A percentile compares a stretch with the other conserved stretches of the same genome.
Conservation (phyloP, 208 protist genomes). For the Wallacemonas rigidus region DNA sequence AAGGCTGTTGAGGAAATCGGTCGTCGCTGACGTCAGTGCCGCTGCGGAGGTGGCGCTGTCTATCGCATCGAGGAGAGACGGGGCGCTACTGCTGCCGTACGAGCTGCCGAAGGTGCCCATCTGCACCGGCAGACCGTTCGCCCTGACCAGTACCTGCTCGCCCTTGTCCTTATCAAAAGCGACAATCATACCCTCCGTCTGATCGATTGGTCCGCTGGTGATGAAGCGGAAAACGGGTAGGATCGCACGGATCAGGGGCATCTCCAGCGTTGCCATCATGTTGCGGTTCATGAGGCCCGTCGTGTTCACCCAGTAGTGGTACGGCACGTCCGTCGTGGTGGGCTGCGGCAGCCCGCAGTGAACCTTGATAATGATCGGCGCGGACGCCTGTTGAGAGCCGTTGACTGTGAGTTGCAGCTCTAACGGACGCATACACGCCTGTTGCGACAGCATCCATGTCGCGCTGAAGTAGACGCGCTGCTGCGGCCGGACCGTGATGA, state of each 20-base stretch:
- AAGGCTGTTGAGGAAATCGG: constrained; percentile 13
- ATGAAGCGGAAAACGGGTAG: constrained; percentile 82
- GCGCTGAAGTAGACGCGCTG: constrained; percentile 87
- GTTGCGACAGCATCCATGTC: constrained; percentile 64
- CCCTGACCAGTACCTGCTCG: constrained; percentile 72
- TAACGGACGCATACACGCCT: constrained; percentile 63
- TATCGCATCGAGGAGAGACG: constrained; percentile 19
- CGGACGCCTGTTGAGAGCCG: constrained; percentile 67
- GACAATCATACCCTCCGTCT: constrained; percentile 73
- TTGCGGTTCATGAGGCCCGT: constrained; percentile 76
- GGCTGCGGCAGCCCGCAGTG: constrained; percentile 72
- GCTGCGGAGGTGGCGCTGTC: constrained; percentile 23
- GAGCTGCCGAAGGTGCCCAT: constrained; percentile 24
- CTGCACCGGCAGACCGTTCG: constrained; percentile 70
- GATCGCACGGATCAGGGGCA: constrained; percentile 67
- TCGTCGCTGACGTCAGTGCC: constrained; percentile 6
- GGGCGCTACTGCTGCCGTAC: not conserved
- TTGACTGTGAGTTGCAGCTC: constrained; percentile 80
- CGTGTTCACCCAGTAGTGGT: constrained; percentile 90
- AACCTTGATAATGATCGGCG: constrained; percentile 74
- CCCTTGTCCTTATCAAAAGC: constrained; percentile 80
- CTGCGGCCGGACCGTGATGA: constrained; percentile 85
- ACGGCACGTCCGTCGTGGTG: constrained; percentile 60
- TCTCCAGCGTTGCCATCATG: constrained; percentile 76
- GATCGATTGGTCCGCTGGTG: constrained; percentile 36